Base-by-base conservation (phyloP, 805 yeast species). In the Sugiyamaella boreocaroliniensis region DNA sequence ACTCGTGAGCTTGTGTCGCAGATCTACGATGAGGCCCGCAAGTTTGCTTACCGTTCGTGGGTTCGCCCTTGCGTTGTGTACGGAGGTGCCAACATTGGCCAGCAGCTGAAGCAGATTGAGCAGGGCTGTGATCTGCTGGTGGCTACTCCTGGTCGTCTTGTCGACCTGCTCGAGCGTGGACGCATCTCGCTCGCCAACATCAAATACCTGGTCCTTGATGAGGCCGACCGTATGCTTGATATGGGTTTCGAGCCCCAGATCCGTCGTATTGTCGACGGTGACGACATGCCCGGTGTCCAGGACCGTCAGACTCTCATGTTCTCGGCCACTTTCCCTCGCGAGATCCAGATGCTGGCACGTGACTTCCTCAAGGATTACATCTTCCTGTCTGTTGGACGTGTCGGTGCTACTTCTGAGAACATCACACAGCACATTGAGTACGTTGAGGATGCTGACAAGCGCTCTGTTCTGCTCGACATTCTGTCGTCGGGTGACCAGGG, bases 231-330 rank as follows among this genome's bases (percentile, higher is more conserved):
- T 79, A 93, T 93, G 99, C 83, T 93, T 76, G 99, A 93, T 82
- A 93, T 93, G 98, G 99, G 99, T 81, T 93, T 93, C 77, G 99
- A 93, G 78, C 97, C 97, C 61, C 99, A 93, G 80, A 93, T 93
- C 70, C 88, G 99, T 81, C 86, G 89, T 71, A 92, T 93, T 68
- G 99, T 93, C 58, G 95, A 92, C 74, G 95, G 86, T 61, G 90
- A 95, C 78, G 98, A 89, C 71, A 93, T 93, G 99, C 97, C 99
- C 58, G 83, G 77, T 60, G 95, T 87, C 53, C 76, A 80, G 56
- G 79, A 85, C 65, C 86, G 99, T 77, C 99, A 93, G 77, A 93
- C 99, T 41, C 82, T 93, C 66, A 88, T 93, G 96, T 93, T 93
- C 76, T 88, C 97, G 40, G 99, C 99, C 64, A 93, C 99, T 59